These are phyloP conservation scores for Drechslerella stenobrocha DNA, from an alignment of 2,329 filamentous ascomycete genomes.

Conservation along the genomic window DNA sequence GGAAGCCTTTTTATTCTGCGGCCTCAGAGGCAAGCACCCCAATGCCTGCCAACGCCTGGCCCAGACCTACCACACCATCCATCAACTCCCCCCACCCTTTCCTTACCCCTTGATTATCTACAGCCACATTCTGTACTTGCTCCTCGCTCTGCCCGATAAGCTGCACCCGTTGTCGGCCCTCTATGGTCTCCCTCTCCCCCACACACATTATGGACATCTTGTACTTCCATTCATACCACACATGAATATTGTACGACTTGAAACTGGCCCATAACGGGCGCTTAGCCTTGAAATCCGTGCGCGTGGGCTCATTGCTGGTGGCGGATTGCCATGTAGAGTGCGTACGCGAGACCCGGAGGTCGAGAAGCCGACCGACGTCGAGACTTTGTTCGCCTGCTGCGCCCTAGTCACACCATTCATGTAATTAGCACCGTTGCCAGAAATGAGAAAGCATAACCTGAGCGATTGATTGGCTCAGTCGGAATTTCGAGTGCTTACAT, in stretches of 20 bases:
- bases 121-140: slow-evolving; percentile 23
- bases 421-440: too few relatives aligned
- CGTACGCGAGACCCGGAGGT: slow-evolving; percentile 32
- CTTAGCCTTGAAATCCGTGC: slow-evolving; percentile 26
- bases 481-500: slow-evolving; percentile 12
- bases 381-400: slow-evolving; percentile 21
- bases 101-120: slow-evolving; percentile 20
- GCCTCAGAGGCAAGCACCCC: slow-evolving; percentile 6
- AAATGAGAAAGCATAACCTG: too few relatives aligned
- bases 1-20: background rate
- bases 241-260: slow-evolving; percentile 38
- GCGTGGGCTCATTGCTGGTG: background rate
- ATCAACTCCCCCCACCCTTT: slow-evolving; percentile 35
- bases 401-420: background rate
- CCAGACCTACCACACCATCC: slow-evolving; percentile 29
- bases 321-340: slow-evolving; percentile 26
- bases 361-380: slow-evolving; percentile 36
- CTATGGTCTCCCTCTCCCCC: slow-evolving; percentile 23
- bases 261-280: slow-evolving; percentile 38
- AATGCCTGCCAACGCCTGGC: background rate
- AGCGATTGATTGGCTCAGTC: background rate
- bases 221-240: slow-evolving; percentile 45
- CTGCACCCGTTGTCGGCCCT: slow-evolving; percentile 34
- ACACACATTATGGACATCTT: slow-evolving; percentile 23
- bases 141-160: slow-evolving; percentile 31